phyloP scores from a whole-genome alignment of 805 yeast species.

The Yamadazyma philogaea region DNA sequence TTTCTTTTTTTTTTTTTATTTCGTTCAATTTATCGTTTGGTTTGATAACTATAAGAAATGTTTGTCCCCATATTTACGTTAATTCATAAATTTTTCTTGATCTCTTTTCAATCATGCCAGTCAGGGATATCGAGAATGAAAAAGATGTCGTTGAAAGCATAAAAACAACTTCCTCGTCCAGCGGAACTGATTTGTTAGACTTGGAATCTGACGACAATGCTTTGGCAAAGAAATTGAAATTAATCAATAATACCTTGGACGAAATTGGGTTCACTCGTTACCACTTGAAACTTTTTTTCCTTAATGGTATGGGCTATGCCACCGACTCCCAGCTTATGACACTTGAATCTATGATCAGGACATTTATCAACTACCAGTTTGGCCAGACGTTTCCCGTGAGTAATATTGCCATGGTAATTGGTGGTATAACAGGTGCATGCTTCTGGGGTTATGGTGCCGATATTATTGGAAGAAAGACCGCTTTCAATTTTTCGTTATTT shows the following conservation, averaged over 20 bases:
- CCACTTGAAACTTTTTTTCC: slow-evolving; percentile 31
- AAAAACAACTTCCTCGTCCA: slow-evolving; percentile 10
- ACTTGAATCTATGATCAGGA: slow-evolving; percentile 23
- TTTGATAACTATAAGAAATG: not conserved
- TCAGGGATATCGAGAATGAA: slow-evolving; percentile 10
- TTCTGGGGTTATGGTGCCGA: slow-evolving; percentile 58
- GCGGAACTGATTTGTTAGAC: slow-evolving; percentile 19
- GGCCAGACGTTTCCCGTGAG: slow-evolving; percentile 22
- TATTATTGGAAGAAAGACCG: slow-evolving; percentile 50
- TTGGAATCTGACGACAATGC: slow-evolving; percentile 30
- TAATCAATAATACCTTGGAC: slow-evolving; percentile 54
- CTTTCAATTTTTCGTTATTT: slow-evolving; percentile 49
- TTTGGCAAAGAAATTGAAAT: slow-evolving; percentile 37
- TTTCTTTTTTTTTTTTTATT: slow-evolving; percentile 1
- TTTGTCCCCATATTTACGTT: not conserved
- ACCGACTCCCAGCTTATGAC: slow-evolving; percentile 29
- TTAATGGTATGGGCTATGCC: slow-evolving; percentile 38
- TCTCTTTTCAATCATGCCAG: not conserved
- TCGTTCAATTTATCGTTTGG: not conserved
- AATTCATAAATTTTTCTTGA: not conserved
- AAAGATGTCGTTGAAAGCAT: slow-evolving; percentile 11
- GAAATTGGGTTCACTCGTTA: slow-evolving; percentile 48
- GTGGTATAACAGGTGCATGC: slow-evolving; percentile 51
- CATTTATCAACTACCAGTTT: slow-evolving; percentile 27
- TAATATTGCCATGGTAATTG: slow-evolving; percentile 32